Evolutionary conservation across 2,329 filamentous ascomycete genomes (phyloP), one percentile per base, ranked within the genome.

Genomic region (Davidsoniella australis): DNA sequence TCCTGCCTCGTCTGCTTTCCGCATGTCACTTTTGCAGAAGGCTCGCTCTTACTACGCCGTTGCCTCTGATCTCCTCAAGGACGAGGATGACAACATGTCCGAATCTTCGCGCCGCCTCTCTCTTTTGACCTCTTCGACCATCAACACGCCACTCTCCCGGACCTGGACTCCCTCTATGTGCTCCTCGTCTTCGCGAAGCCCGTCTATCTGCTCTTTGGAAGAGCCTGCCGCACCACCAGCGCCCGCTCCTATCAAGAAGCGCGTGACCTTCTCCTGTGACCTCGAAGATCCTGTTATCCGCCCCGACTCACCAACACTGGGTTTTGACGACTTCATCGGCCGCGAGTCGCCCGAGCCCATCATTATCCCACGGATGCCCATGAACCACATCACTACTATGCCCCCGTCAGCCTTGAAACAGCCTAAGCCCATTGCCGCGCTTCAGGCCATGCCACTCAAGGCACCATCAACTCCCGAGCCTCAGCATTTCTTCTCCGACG

Each of bases 301-400:
- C 7, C 75, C 74, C 0, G 75, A 78, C 55, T 78, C 74, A 3
- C 75, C 75, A 1, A 78, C 75, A 0, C 67, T 78, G 5, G 75
- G 75, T 9, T 68, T 74, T 50, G 70, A 72, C 47, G 69, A 70
- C 54, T 62, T 52, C 33, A 48, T 52, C 53, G 46, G 57, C 56
- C 16, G 60, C 58, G 48, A 56, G n/a, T 55, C 55, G 3, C 48
- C 26, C 17, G 51, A 55, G 38, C 53, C 51, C 6, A 48, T 52
- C 5, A 47, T 52, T 16, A 52, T 52, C 17, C 50, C 50, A 2
- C 46, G 50, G 14, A 33, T 49, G 5, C 50, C 50, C 5, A 49
- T 52, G 50, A 33, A 12, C 29, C 46, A 48, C 38, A 49, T 52
- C n/a, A 52, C 47, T 8, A 50, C 53, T 36, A 52, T 50, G 49